Conservation (phyloP, 192 early-diverging fungal genomes). For the Coemansia aciculifera region DNA sequence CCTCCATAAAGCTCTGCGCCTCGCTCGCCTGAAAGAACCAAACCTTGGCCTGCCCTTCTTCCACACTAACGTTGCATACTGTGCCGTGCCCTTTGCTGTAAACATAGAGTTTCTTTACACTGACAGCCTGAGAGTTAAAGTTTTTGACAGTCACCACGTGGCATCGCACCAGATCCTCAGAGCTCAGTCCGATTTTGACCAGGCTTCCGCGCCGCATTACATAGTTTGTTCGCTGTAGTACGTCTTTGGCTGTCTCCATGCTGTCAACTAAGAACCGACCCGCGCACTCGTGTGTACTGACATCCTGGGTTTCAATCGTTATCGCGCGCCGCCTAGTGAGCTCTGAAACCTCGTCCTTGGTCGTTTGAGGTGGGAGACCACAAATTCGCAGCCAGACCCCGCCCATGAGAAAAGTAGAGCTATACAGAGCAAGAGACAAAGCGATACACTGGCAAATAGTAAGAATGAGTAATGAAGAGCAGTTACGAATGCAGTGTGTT, state of each 20-base stretch:
- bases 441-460: background rate
- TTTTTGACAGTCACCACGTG: constrained; percentile 11
- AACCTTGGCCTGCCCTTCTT: constrained; percentile 2
- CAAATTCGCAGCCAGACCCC: constrained; percentile 35
- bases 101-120: constrained; percentile 14
- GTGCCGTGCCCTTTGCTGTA: constrained; percentile 24
- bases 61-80: constrained; percentile 15
- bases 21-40: constrained; percentile 19
- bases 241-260: constrained; percentile 4
- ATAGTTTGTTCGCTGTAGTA: constrained; percentile 23
- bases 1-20: background rate
- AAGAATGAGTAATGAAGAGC: too few relatives aligned
- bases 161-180: constrained; percentile 13
- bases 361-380: constrained; percentile 15
- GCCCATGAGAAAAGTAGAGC: constrained; percentile 10
- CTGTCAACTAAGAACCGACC: constrained; percentile 13
- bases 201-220: constrained; percentile 1
- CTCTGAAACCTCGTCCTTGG: constrained; percentile 6
- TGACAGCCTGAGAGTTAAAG: background rate
- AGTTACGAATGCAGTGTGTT: too few relatives aligned
- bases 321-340: constrained; percentile 1
- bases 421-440: background rate
- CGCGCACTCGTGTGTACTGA: background rate
- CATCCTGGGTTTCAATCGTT: constrained; percentile 7
- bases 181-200: constrained; percentile 17